These are phyloP conservation scores for Alternaria incomplexa DNA, from an alignment of 2,329 filamentous ascomycete species.

Conservation along the genomic window DNA sequence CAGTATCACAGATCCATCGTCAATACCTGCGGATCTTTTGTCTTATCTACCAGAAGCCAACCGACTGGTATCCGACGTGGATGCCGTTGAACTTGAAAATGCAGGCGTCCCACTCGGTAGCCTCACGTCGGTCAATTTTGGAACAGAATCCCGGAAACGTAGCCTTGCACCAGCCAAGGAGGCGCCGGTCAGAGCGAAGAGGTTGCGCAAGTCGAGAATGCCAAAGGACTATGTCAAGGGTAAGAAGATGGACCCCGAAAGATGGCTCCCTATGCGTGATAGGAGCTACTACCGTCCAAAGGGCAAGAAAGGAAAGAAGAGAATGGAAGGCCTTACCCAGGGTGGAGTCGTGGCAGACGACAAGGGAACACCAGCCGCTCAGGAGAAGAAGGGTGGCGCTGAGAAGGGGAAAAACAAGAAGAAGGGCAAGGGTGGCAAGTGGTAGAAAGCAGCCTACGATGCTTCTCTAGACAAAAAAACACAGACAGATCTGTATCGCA, in stretches of 20 bases:
- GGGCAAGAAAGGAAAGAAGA: constrained; percentile 90
- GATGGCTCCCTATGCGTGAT: constrained; percentile 91
- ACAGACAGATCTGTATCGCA: background rate
- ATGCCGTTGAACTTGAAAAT: constrained; percentile 68
- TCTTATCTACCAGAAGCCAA: constrained; percentile 67
- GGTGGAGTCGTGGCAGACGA: constrained; percentile 81
- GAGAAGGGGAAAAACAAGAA: constrained; percentile 45
- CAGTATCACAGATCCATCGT: constrained; percentile 65
- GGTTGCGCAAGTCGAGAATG: constrained; percentile 65
- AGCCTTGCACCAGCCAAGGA: constrained; percentile 45
- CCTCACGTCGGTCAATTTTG: constrained; percentile 41
- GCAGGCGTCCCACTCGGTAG: constrained; percentile 65
- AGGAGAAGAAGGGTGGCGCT: constrained; percentile 40
- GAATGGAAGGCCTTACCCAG: constrained; percentile 73
- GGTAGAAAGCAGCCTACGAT: constrained; percentile 14
- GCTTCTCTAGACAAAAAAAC: background rate
- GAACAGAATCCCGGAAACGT: constrained; percentile 47
- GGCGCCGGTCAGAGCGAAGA: constrained; percentile 61
- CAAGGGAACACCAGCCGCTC: constrained; percentile 39
- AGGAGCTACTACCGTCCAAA: constrained; percentile 88
- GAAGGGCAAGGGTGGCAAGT: constrained; percentile 47
- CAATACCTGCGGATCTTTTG: constrained; percentile 60
- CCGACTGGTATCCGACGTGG: constrained; percentile 65
- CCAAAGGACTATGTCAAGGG: constrained; percentile 77
- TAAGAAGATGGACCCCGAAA: constrained; percentile 85